phyloP scores from a whole-genome alignment of 1,284 basidiomycete genomes.

The Puccinia triticina region DNA sequence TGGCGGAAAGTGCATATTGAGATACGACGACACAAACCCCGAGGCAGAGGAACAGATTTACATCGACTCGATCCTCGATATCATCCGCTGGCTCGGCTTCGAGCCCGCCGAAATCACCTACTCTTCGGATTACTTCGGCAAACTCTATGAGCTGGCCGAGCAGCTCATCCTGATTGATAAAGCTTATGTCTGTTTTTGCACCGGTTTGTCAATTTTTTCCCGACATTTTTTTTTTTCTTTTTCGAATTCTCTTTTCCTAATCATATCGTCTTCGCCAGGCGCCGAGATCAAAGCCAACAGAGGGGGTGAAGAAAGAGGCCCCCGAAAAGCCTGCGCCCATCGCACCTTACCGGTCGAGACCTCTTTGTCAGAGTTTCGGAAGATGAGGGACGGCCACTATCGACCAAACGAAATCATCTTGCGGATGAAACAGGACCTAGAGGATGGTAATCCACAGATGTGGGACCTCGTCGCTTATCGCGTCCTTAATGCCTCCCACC shows the following conservation, averaged over 20 bases:
- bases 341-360: constrained; percentile 80
- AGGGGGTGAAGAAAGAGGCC: constrained; percentile 79
- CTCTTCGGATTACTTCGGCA: constrained; percentile 94
- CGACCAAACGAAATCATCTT: constrained; percentile 86
- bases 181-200: constrained; percentile 95
- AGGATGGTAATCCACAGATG: constrained; percentile 93
- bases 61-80: constrained; percentile 95
- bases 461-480: constrained; percentile 99
- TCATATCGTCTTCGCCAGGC: constrained; percentile 63
- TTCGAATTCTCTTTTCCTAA: neutral
- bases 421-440: constrained; percentile 97
- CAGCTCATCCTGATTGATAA: constrained; percentile 86
- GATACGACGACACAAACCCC: constrained; percentile 98
- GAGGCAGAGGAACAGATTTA: constrained; percentile 95
- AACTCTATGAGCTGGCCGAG: constrained; percentile 85
- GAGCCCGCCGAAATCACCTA: constrained; percentile 99
- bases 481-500: constrained; percentile 85
- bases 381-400: constrained; percentile 90
- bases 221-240: neutral
- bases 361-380: constrained; percentile 83
- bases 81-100: constrained; percentile 93
- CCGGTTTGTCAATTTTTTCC: constrained; percentile 67
- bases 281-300: constrained; percentile 88
- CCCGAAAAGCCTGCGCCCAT: constrained; percentile 82
- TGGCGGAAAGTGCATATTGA: constrained; percentile 85